Evolutionary conservation across 257 asterid genomes (phyloP), one percentile per base, ranked within the genome.

Genomic region (Paulownia fortunei): DNA sequence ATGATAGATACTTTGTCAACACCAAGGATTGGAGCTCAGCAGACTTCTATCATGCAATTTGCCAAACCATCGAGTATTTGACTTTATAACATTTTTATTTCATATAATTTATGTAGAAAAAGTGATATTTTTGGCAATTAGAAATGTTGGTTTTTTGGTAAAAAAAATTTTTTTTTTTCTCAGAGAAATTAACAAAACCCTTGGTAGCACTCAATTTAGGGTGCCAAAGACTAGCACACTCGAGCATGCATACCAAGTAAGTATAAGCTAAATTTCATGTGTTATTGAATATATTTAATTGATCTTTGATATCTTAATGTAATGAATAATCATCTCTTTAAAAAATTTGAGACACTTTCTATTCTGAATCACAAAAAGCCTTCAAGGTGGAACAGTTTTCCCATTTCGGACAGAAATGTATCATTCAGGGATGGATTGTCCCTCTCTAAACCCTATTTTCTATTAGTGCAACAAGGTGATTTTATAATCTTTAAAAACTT

Each of bases 1-100:
- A 93, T 7, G 83, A 89, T 2, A 79, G 75, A 52, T 87, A 77
- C 80, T 88, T 91, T 52, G 73, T 21, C 11, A 47, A 81, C 76
- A 67, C 86, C 1, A 34, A 42, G 15, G 64, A 84, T 65, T 87
- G 91, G 91, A 81, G 34, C 24, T 72, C 72, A n/a, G 76, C 86
- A 49, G 93, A 91, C 15, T 88, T 89, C 81, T 84, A 80, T 69
- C 98, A 93, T 36, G 94, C 94, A 16, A 73, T 93, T 41, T 91
- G 94, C 86, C 81, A 62, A 76, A 85, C 91, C 0, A 89, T 93
- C 83, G 94, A 93, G 98, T 93, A 86, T 42, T 41, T 60, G 8
- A 51, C 3, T 39, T 39, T 12, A 30, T 21, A 4, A 23, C 30
- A 19, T 46, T 62, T 13, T 8, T 12, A 32, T 55, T 63, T 46